Conservation (phyloP, 208 protist genomes). For the Wallacemonas sp. region DNA sequence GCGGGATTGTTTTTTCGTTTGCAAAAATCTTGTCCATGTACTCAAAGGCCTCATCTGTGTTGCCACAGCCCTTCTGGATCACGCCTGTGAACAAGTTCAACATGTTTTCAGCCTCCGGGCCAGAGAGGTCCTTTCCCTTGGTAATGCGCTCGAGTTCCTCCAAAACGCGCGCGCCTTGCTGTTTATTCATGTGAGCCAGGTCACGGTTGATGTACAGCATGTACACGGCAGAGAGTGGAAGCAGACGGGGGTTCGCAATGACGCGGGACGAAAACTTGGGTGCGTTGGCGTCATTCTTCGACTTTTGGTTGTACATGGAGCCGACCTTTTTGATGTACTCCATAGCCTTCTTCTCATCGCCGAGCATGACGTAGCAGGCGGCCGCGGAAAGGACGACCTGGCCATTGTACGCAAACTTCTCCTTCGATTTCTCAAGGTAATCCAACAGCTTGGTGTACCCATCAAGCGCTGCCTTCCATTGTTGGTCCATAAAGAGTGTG, state of each 20-base stretch:
- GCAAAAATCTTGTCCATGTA: slow-evolving; percentile 78
- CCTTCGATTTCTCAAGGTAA: slow-evolving; percentile 67
- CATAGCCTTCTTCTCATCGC: slow-evolving; percentile 61
- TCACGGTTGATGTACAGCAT: slow-evolving; percentile 93
- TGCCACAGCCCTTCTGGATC: slow-evolving; percentile 86
- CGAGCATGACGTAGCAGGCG: slow-evolving; percentile 83
- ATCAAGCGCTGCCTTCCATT: slow-evolving; percentile 68
- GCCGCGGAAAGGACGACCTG: slow-evolving; percentile 84
- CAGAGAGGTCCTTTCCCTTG: slow-evolving; percentile 58
- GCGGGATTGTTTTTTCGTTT: slow-evolving; percentile 74
- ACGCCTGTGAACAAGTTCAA: slow-evolving; percentile 82
- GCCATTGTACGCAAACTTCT: slow-evolving; percentile 87
- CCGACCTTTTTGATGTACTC: slow-evolving; percentile 81
- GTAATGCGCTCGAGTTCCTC: slow-evolving; percentile 64
- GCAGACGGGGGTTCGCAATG: slow-evolving; percentile 65
- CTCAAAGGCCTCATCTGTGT: slow-evolving; percentile 51
- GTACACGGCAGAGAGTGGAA: slow-evolving; percentile 81
- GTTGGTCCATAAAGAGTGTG: slow-evolving; percentile 91
- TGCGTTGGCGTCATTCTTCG: slow-evolving; percentile 90
- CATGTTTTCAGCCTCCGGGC: slow-evolving; percentile 81
- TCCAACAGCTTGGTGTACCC: slow-evolving; percentile 67
- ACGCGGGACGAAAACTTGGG: slow-evolving; percentile 83
- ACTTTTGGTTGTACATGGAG: slow-evolving; percentile 86
- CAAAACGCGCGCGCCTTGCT: slow-evolving; percentile 72
- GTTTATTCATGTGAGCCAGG: slow-evolving; percentile 86